Conservation (phyloP, 176 grass and related monocot species). For the Dendrocalamus sinicus region DNA sequence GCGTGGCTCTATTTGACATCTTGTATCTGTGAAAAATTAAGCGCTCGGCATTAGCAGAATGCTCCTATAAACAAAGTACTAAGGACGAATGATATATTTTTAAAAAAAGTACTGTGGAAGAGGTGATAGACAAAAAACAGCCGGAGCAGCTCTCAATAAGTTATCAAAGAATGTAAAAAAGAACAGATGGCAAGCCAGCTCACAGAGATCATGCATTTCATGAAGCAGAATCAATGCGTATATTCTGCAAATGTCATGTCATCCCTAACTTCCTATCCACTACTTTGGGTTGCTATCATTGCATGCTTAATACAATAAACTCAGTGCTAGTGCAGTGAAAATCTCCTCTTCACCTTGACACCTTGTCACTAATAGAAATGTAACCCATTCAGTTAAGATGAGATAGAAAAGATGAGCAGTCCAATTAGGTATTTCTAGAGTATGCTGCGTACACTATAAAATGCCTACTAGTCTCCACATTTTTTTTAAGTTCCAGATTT, state of each 20-base stretch:
- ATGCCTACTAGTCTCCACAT: neutral
- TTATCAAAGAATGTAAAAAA: neutral
- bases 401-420: neutral
- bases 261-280: conserved; percentile 1
- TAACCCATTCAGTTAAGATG: neutral
- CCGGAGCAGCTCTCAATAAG: neutral
- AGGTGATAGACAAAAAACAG: neutral
- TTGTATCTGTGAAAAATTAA: conserved; percentile 41
- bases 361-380: neutral
- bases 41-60: neutral
- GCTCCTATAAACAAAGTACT: conserved; percentile 27
- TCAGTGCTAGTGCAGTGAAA: neutral
- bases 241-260: conserved; percentile 9
- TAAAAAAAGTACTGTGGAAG: neutral
- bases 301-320: neutral
- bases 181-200: neutral
- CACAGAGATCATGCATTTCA: neutral
- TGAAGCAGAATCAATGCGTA: neutral
- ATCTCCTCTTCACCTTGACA: neutral
- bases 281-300: neutral
- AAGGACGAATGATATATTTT: neutral
- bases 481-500: neutral
- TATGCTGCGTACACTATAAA: neutral
- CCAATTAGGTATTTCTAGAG: neutral
- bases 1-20: conserved; percentile 90